These are phyloP conservation scores for Blastomyces silverae DNA, from an alignment of 2,329 filamentous ascomycete species.

Conservation along the genomic window DNA sequence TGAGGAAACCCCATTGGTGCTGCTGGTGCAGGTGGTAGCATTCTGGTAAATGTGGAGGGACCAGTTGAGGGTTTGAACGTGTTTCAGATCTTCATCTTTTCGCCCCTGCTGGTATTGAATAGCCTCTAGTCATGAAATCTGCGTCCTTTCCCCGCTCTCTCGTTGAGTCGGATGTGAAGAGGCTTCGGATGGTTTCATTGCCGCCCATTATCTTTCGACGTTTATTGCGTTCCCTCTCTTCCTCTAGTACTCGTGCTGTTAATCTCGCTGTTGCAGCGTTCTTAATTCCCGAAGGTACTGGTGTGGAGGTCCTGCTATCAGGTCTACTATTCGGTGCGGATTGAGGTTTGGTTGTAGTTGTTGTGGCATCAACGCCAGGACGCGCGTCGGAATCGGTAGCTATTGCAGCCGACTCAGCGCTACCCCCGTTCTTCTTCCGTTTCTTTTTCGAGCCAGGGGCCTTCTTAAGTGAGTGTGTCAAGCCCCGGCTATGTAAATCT, in stretches of 20 bases:
- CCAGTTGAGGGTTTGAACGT: neutral
- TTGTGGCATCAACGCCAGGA: neutral
- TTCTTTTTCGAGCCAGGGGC: constrained; percentile 53
- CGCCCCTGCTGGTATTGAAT: constrained; percentile 44
- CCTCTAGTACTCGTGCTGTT: constrained; percentile 77
- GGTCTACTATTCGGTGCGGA: constrained; percentile 24
- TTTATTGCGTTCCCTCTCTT: constrained; percentile 78
- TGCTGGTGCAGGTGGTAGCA: neutral
- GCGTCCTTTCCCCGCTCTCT: constrained; percentile 39
- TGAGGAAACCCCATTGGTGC: neutral
- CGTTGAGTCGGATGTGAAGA: constrained; percentile 46
- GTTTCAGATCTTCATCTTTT: constrained; percentile 29
- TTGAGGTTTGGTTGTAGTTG: constrained; percentile 17
- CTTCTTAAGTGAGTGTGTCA: constrained; percentile 87
- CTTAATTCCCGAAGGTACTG: constrained; percentile 60
- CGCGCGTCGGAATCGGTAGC: neutral
- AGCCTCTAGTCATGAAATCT: constrained; percentile 56
- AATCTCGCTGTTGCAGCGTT: constrained; percentile 78
- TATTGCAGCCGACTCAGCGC: constrained; percentile 32
- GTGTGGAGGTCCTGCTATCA: constrained; percentile 30
- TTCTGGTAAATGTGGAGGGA: neutral
- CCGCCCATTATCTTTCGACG: constrained; percentile 62
- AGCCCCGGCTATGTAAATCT: constrained; percentile 60
- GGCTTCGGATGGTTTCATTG: constrained; percentile 50
- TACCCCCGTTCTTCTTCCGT: constrained; percentile 63